These are phyloP conservation scores for Coleophoma cylindrospora DNA, from an alignment of 2,329 filamentous ascomycete species.

Conservation along the genomic window DNA sequence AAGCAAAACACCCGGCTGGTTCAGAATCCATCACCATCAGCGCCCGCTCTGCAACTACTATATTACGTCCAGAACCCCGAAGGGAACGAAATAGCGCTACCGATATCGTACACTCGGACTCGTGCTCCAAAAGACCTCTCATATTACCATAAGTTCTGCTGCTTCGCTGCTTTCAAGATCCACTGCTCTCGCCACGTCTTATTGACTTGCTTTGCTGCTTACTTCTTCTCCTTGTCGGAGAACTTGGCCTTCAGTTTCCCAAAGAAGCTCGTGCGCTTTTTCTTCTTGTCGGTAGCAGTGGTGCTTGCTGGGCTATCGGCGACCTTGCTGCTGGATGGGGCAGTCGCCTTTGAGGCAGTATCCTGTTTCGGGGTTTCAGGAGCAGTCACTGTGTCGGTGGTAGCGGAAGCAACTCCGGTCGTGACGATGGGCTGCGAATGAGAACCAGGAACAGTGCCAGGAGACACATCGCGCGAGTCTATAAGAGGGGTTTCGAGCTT, in stretches of 20 bases:
- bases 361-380: slow-evolving; percentile 14
- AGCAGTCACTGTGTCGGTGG: slow-evolving; percentile 12
- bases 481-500: slow-evolving; percentile 2
- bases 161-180: background rate
- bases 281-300: slow-evolving; percentile 25
- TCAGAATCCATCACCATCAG: no score
- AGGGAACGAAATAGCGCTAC: slow-evolving; percentile 1
- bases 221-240: slow-evolving; percentile 23
- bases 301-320: slow-evolving; percentile 17
- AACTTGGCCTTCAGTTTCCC: slow-evolving; percentile 49
- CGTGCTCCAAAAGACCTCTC: slow-evolving; percentile 4
- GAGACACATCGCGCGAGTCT: slow-evolving; percentile 24
- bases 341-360: slow-evolving; percentile 4
- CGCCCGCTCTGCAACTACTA: background rate
- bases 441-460: slow-evolving; percentile 20
- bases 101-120: slow-evolving; percentile 20
- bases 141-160: slow-evolving; percentile 4
- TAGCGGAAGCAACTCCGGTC: slow-evolving; percentile 16
- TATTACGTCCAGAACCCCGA: slow-evolving; percentile 3
- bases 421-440: slow-evolving; percentile 20
- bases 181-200: background rate
- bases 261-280: slow-evolving; percentile 30
- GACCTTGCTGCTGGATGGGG: slow-evolving; percentile 19
- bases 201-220: slow-evolving; percentile 3
- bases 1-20: no score